Conservation (phyloP, 139 green algal species). For the Chlorella sp. region DNA sequence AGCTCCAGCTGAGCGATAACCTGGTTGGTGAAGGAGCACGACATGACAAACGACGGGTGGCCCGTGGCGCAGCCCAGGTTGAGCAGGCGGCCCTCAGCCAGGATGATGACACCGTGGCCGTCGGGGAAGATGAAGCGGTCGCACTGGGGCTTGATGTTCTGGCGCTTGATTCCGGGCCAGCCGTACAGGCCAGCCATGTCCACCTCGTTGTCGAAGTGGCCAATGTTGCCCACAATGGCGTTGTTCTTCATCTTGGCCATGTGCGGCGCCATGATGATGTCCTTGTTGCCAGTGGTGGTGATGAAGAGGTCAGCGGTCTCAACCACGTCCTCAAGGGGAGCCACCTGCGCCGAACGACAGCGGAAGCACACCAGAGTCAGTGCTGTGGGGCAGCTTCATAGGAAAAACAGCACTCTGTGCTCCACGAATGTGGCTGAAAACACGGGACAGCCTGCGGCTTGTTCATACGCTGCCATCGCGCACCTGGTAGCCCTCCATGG, state of each 20-base stretch:
- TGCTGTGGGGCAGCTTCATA: too few species aligned
- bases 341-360: constrained; percentile 65
- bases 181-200: constrained; percentile 92
- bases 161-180: constrained; percentile 88
- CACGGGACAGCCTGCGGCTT: too few species aligned
- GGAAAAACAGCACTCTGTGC: too few species aligned
- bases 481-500: constrained; percentile 90
- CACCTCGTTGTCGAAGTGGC: constrained; percentile 99
- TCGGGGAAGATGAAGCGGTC: constrained; percentile 99
- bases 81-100: constrained; percentile 98
- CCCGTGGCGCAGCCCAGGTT: constrained; percentile 99
- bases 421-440: too few species aligned
- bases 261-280: constrained; percentile 95
- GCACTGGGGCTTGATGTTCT: constrained; percentile 97
- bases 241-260: constrained; percentile 99
- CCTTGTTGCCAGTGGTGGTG: constrained; percentile 98
- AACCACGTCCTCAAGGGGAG: constrained; percentile 83
- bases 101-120: constrained; percentile 94
- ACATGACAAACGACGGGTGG: constrained; percentile 99
- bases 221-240: constrained; percentile 99
- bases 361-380: too few species aligned
- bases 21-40: constrained; percentile 99
- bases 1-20: constrained; percentile 99
- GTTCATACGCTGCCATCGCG: too few species aligned
- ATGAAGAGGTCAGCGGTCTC: constrained; percentile 94